Conservation (phyloP, 2,329 filamentous ascomycete genomes). For the Penicillium sp. region DNA sequence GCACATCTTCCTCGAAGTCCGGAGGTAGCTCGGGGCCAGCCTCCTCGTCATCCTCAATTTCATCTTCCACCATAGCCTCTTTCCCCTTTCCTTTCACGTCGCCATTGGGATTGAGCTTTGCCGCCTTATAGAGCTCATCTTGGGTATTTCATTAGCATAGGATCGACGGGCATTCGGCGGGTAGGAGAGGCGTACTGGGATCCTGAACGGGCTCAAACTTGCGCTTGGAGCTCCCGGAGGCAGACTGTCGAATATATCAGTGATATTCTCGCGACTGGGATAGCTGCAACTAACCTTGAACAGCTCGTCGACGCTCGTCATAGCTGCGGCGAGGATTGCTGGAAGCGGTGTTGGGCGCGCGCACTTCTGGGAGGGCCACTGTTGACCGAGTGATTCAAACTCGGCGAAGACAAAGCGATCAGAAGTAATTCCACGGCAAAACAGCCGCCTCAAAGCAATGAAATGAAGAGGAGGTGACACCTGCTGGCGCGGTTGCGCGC, state of each 20-base stretch:
- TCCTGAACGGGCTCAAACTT: slow-evolving; percentile 62
- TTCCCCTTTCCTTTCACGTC: slow-evolving; percentile 56
- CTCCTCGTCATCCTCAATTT: slow-evolving; percentile 51
- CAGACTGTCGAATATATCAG: slow-evolving; percentile 51
- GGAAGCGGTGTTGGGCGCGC: neutral
- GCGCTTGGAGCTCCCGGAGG: slow-evolving; percentile 56
- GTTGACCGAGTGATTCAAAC: too few relatives aligned
- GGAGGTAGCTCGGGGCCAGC: slow-evolving; percentile 61
- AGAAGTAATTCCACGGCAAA: too few relatives aligned
- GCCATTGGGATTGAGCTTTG: slow-evolving; percentile 56
- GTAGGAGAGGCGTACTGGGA: slow-evolving; percentile 46
- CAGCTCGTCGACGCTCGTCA: slow-evolving; percentile 66
- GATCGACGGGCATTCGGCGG: slow-evolving; percentile 56
- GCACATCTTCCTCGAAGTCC: slow-evolving; percentile 62
- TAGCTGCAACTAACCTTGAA: slow-evolving; percentile 53
- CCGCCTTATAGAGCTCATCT: slow-evolving; percentile 64
- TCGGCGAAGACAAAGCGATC: neutral
- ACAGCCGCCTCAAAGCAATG: too few relatives aligned
- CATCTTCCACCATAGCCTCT: slow-evolving; percentile 53
- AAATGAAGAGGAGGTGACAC: too few relatives aligned
- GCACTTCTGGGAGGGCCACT: neutral
- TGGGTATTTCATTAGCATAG: slow-evolving; percentile 55
- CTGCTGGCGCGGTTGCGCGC: slow-evolving; percentile 8
- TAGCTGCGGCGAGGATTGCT: slow-evolving; percentile 35
- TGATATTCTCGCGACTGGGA: neutral